Evolutionary conservation across 1,284 basidiomycete species (phyloP).

Genomic region (Pulveroboletus sp.): DNA sequence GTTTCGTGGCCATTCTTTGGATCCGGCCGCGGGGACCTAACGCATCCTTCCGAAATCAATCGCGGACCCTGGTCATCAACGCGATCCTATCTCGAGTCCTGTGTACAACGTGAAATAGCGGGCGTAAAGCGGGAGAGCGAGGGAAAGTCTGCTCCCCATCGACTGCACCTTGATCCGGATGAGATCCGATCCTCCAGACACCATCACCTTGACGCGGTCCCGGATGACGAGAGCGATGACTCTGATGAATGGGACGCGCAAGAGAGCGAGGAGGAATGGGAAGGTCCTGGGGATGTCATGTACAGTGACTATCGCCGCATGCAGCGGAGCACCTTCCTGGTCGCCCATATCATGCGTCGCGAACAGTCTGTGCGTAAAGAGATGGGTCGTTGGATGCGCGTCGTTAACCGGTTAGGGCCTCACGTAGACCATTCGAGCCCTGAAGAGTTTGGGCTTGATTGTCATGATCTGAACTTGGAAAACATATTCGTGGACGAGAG

Average conservation of each 20-base stretch:
- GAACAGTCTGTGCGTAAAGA: constrained; percentile 64
- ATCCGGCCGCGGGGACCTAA: constrained; percentile 69
- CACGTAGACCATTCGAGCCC: constrained; percentile 22
- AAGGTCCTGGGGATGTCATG: constrained; percentile 70
- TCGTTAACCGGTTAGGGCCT: constrained; percentile 60
- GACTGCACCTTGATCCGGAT: constrained; percentile 74
- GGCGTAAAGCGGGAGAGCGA: constrained; percentile 73
- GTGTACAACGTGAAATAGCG: constrained; percentile 62
- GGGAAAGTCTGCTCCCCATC: constrained; percentile 70
- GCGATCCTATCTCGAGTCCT: constrained; percentile 60
- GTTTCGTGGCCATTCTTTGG: constrained; percentile 88
- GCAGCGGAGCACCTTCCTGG: constrained; percentile 73
- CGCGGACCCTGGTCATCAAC: constrained; percentile 73
- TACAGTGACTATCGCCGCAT: constrained; percentile 77
- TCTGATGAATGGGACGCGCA: constrained; percentile 73
- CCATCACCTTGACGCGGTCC: constrained; percentile 61
- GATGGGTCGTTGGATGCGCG: constrained; percentile 63
- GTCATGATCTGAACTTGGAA: constrained; percentile 77
- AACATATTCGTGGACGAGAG: constrained; percentile 76
- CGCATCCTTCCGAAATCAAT: constrained; percentile 66
- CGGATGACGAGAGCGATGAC: constrained; percentile 68
- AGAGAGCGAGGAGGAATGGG: constrained; percentile 76
- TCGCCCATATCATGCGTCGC: constrained; percentile 63
- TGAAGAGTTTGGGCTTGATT: constrained; percentile 72
- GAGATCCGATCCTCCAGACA: constrained; percentile 69